Percentiles rank a stretch among this genome's conserved stretches.
These are phyloP conservation scores for Nemania sp. DNA, from an alignment of 2,329 filamentous ascomycete species.

Conservation along the genomic window DNA sequence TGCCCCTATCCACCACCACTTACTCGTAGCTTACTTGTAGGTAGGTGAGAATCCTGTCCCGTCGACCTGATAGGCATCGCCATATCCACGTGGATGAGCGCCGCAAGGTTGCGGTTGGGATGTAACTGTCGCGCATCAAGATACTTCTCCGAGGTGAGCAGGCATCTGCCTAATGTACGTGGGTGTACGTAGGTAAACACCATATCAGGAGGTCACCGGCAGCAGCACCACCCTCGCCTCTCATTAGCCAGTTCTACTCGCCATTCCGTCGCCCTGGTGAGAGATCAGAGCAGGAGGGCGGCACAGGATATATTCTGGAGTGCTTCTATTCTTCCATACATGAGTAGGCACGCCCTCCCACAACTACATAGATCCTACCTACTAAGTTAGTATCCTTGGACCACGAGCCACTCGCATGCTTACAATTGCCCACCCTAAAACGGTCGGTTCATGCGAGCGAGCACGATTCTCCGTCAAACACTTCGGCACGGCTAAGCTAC, in stretches of 20 bases:
- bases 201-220: conserved; percentile 6
- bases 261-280: not conserved
- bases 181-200: not conserved
- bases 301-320: conserved; percentile 26
- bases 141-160: conserved; percentile 3
- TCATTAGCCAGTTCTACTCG: conserved; percentile 7
- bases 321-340: conserved; percentile 37
- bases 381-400: too few relatives aligned
- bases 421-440: conserved; percentile 9
- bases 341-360: not conserved
- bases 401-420: not conserved
- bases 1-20: not conserved
- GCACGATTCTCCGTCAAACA: not conserved
- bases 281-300: not conserved
- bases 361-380: not conserved
- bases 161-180: not conserved
- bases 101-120: conserved; percentile 19
- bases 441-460: conserved; percentile 9
- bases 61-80: conserved; percentile 4
- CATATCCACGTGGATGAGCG: conserved; percentile 27
- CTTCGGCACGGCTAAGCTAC: conserved; percentile 1
- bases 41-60: not conserved
- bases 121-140: conserved; percentile 18
- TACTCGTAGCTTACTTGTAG: too few relatives aligned
- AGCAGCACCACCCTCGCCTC: conserved; percentile 1